Evolutionary conservation across 768 basidiomycete genomes (phyloP), one percentile per base, ranked within the genome.

Genomic region (Phylloporus scabripes): DNA sequence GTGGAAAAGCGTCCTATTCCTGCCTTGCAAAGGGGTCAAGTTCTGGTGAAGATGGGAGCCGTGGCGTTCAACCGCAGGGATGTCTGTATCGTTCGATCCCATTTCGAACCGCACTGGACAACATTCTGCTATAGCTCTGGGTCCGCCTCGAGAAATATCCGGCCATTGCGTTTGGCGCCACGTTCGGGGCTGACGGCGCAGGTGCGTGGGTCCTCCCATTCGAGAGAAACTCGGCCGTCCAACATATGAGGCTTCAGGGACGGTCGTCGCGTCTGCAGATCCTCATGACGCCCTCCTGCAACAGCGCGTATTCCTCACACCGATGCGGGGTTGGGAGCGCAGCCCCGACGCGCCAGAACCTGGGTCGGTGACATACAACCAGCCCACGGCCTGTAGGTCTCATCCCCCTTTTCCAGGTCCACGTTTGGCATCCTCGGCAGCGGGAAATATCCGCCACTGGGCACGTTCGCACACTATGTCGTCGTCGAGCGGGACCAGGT

Each of bases 41-140:
- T 90, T 0, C 71, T 87, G 7, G 83, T 90, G 8, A 79, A 75
- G 62, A 78, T 89, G 45, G 72, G 69, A 17, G 85, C 88, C 12
- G 86, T 75, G 0, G 81, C 77, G 14, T 87, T 87, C 72, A 92
- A 92, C 61, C 88, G 83, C 59, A 74, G 83, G 59, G 88, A 89
- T 58, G 85, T 86, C 51, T 43, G 61, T 58, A 26, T 45, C 28
- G 26, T 42, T 18, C 45, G 12, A 28, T 3, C 31, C 23, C 29
- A 1, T 24, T 23, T 47, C 21, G 26, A 29, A 31, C 9, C 14
- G 5, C 32, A 34, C 28, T n/a, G 9, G 15, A 37, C 14, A 4
- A 28, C 7, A 42, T 26, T 12, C 29, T 23, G 15, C 53, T 44
- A 7, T 29, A 91, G 87, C 70, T 87, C 10, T 91, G 88, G 88